These are phyloP conservation scores for Inga laurina DNA, from an alignment of 306 rosid species.

Conservation along the genomic window DNA sequence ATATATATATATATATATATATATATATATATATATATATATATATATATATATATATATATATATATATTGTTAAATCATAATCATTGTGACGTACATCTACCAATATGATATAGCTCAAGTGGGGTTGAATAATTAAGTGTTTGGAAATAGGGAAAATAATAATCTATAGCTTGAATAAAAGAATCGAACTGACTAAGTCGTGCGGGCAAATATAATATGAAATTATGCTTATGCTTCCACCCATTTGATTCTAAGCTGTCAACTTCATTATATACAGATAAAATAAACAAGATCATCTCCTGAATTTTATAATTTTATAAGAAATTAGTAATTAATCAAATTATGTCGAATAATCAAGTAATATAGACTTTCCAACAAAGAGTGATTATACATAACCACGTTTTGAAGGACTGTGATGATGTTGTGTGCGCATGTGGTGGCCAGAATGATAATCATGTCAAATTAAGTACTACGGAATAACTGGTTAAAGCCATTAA, in stretches of 20 bases:
- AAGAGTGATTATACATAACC: neutral
- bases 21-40: too few species aligned
- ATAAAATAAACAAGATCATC: conserved; percentile 24
- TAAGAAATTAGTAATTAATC: conserved; percentile 21
- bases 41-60: too few species aligned
- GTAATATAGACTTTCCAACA: neutral
- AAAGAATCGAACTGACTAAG: conserved; percentile 33
- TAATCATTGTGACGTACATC: neutral
- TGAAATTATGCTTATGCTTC: conserved; percentile 11
- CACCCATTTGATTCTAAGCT: conserved; percentile 42
- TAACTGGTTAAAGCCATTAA: neutral
- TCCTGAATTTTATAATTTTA: conserved; percentile 30
- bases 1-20: too few species aligned
- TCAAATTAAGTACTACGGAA: conserved; percentile 33
- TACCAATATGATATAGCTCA: conserved; percentile 27
- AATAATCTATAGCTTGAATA: conserved; percentile 11
- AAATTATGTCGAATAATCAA: conserved; percentile 16
- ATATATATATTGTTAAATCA: neutral
- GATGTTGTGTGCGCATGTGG: conserved; percentile 15
- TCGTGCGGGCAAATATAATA: conserved; percentile 37
- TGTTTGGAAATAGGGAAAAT: conserved; percentile 5
- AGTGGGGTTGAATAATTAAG: conserved; percentile 15
- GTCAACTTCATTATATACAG: conserved; percentile 38
- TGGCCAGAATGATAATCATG: conserved; percentile 33
- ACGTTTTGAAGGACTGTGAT: conserved; percentile 27